Conservation (phyloP, 129 eudicot genomes). For the Smallanthus sonchifolius region DNA sequence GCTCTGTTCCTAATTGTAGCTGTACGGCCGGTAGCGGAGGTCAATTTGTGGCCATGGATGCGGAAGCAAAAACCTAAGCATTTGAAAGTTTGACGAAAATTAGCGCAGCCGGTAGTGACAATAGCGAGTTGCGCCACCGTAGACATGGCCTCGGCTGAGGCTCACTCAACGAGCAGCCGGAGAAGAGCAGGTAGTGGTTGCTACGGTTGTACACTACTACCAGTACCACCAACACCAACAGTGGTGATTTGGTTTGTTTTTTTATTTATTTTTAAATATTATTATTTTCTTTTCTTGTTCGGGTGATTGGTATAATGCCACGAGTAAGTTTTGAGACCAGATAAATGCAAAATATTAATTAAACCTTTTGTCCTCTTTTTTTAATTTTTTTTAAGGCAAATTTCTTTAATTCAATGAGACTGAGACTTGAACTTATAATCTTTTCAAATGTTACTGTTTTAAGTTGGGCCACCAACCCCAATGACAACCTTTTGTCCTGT, state of each 20-base stretch:
- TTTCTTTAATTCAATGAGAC: too few species aligned
- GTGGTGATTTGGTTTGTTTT: conserved; percentile 16
- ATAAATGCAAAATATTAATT: conserved; percentile 8
- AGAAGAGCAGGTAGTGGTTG: not conserved
- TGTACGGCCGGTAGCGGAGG: conserved; percentile 12
- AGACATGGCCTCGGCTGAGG: conserved; percentile 23
- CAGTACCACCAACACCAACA: conserved; percentile 1
- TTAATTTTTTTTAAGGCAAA: too few species aligned
- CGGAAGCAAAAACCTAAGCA: conserved; percentile 40
- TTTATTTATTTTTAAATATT: not conserved
- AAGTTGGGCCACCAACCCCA: too few species aligned
- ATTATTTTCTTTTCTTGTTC: conserved; percentile 10
- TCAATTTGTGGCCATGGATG: conserved; percentile 16
- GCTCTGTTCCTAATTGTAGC: conserved; percentile 24
- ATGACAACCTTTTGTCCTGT: not conserved
- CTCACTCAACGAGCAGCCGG: conserved; percentile 5
- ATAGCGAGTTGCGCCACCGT: conserved; percentile 42
- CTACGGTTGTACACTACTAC: not conserved
- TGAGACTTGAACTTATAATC: too few species aligned
- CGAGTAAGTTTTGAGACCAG: conserved; percentile 30
- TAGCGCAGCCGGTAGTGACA: conserved; percentile 20
- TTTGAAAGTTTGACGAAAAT: conserved; percentile 22
- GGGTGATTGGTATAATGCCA: conserved; percentile 51
- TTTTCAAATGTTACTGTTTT: too few species aligned
- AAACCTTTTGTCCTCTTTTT: not conserved